Conservation (phyloP, 331 rosid species). For the Dryas integrifolia region DNA sequence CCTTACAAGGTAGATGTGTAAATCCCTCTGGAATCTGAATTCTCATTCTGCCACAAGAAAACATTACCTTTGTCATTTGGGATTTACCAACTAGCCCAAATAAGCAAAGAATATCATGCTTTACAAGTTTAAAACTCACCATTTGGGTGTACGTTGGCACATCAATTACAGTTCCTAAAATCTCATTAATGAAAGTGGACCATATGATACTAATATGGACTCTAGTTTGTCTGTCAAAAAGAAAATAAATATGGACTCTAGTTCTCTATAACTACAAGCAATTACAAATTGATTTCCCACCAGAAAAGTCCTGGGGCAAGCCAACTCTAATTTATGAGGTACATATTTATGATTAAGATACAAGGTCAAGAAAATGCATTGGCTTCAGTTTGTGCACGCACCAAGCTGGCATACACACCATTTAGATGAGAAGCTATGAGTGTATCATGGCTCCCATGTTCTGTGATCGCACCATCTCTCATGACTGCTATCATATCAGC, state of each 20-base stretch:
- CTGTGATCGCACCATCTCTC: constrained; percentile 64
- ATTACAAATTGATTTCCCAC: constrained; percentile 10
- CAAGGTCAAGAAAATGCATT: constrained; percentile 53
- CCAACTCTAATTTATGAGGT: constrained; percentile 8
- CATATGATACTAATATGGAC: background rate
- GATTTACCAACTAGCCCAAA: background rate
- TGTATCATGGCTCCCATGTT: constrained; percentile 68
- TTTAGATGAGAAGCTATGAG: constrained; percentile 50
- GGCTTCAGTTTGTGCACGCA: constrained; percentile 70
- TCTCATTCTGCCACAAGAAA: too few species aligned
- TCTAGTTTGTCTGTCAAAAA: background rate
- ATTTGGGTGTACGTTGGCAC: background rate
- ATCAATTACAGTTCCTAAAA: constrained; percentile 3
- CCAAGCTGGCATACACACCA: constrained; percentile 67
- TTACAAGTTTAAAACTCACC: background rate
- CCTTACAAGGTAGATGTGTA: too few species aligned
- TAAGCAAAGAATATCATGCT: background rate
- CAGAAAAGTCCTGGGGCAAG: background rate
- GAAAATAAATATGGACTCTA: background rate
- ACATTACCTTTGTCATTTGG: too few species aligned
- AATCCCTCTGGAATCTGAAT: too few species aligned
- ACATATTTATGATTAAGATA: background rate
- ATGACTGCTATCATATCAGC: constrained; percentile 71
- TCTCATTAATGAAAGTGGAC: background rate
- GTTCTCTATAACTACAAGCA: constrained; percentile 22